Percentiles rank a stretch among this genome's conserved stretches.
phyloP scores from a whole-genome alignment of 139 green algal species.

The Chlamydomonas sp. region DNA sequence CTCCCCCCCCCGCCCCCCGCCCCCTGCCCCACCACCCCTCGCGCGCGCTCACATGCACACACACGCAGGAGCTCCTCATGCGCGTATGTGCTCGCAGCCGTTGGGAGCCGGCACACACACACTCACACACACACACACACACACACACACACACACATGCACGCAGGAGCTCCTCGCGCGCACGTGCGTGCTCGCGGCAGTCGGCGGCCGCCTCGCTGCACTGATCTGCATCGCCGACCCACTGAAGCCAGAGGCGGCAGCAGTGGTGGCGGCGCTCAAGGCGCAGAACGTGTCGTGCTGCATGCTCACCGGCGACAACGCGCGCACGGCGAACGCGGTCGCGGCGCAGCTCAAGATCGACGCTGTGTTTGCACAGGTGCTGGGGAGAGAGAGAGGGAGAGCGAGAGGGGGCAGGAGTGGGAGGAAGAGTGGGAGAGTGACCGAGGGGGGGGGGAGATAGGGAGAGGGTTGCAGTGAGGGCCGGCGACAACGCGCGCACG shows the following conservation, averaged over 20 bases:
- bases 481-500: slow-evolving; percentile 32
- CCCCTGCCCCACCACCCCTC: no score
- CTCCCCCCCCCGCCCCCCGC: no score
- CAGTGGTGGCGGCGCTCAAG: slow-evolving; percentile 29
- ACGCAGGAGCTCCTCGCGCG: slow-evolving; percentile 7
- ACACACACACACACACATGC: no score
- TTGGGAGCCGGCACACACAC: no score
- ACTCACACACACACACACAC: no score
- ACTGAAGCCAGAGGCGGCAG: slow-evolving; percentile 70
- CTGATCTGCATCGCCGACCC: slow-evolving; percentile 71
- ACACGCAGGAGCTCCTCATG: no score
- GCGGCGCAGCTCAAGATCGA: slow-evolving; percentile 55
- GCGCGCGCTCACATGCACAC: no score
- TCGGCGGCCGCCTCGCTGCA: slow-evolving; percentile 32
- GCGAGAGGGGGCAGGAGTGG: no score
- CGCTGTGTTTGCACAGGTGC: slow-evolving; percentile 57
- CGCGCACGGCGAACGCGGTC: slow-evolving; percentile 28
- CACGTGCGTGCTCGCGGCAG: slow-evolving; percentile 29
- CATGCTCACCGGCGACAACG: slow-evolving; percentile 36
- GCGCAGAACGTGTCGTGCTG: not conserved
- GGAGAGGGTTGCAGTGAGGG: no score
- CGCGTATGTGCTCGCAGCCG: no score
- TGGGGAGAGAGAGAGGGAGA: slow-evolving; percentile 65
- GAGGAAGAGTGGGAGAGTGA: no score
- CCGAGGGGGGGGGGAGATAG: no score